phyloP scores from a whole-genome alignment of 164 flowering plant genomes.

The Vitis amurensis region DNA sequence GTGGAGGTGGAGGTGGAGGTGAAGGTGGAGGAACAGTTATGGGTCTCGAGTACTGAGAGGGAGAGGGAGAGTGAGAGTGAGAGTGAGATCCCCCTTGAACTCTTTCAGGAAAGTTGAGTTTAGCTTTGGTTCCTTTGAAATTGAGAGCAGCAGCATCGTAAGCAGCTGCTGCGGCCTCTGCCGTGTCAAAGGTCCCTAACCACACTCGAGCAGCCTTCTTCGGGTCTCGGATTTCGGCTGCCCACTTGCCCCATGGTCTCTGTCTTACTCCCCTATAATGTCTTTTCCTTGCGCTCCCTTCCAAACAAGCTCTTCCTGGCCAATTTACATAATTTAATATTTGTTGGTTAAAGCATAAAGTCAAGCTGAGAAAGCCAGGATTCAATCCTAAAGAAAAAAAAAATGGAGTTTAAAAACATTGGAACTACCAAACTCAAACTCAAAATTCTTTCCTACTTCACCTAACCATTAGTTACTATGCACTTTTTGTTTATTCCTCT shows the following conservation, averaged over 20 bases:
- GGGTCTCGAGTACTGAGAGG: too few relatives aligned
- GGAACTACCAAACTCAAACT: not conserved
- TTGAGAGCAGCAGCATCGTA: conserved; percentile 57
- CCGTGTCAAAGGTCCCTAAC: conserved; percentile 63
- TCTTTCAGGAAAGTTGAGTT: conserved; percentile 60
- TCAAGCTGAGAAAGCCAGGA: too few relatives aligned
- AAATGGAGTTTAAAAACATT: not conserved
- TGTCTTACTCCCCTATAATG: conserved; percentile 65
- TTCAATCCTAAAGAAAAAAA: not conserved
- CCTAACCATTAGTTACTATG: too few relatives aligned
- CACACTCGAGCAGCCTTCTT: conserved; percentile 62
- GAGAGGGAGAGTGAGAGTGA: not conserved
- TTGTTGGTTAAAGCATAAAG: too few relatives aligned
- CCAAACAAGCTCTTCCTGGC: not conserved
- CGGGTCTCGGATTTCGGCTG: conserved; percentile 67
- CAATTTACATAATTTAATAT: too few relatives aligned
- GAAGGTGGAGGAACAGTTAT: not conserved
- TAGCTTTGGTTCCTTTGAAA: conserved; percentile 57
- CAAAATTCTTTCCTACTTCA: too few relatives aligned
- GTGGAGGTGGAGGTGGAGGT: not conserved
- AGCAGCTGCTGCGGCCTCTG: conserved; percentile 58
- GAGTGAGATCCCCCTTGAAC: conserved; percentile 22
- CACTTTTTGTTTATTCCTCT: too few relatives aligned
- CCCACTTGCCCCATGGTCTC: conserved; percentile 71
- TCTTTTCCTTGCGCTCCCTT: conserved; percentile 23